phyloP scores from a whole-genome alignment of 768 basidiomycete genomes.

The Auricularia heimuer region DNA sequence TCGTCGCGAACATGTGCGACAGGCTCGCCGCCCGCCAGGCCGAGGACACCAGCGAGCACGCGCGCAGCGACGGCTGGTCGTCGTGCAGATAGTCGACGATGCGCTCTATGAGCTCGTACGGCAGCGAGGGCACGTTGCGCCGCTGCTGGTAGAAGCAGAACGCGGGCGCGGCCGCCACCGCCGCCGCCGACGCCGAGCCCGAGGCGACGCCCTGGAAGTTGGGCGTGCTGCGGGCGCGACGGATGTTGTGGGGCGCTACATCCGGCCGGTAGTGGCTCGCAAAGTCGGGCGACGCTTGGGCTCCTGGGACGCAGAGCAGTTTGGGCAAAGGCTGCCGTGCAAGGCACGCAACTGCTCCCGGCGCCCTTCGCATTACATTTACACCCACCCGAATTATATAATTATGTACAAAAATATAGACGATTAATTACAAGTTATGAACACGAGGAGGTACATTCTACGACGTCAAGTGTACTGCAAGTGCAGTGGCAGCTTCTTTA shows the following conservation, averaged over 20 bases:
- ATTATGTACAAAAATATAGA: too few species aligned
- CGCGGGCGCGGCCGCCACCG: not conserved
- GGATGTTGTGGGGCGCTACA: not conserved
- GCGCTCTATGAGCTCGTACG: conserved; percentile 11
- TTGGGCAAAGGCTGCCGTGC: not conserved
- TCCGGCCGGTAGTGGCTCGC: not conserved
- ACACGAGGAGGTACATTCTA: too few species aligned
- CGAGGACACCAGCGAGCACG: conserved; percentile 5
- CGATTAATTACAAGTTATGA: too few species aligned
- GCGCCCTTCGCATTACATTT: too few species aligned
- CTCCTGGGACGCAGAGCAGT: not conserved
- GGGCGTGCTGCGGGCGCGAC: not conserved
- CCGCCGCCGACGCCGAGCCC: not conserved
- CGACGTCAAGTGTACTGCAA: too few species aligned
- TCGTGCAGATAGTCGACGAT: conserved; percentile 14
- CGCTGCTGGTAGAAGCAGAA: not conserved
- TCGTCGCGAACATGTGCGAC: conserved; percentile 8
- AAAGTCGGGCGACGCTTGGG: not conserved
- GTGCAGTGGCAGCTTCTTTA: too few species aligned
- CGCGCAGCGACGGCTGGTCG: conserved; percentile 7
- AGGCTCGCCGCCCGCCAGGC: conserved; percentile 9
- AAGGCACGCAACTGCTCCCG: too few species aligned
- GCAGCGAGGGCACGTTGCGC: not conserved
- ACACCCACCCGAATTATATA: too few species aligned
- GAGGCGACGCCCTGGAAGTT: not conserved